Evolutionary conservation across 139 green algal species (phyloP), one percentile per base, ranked within the genome.

Genomic region (Spirogloea muscicola): DNA sequence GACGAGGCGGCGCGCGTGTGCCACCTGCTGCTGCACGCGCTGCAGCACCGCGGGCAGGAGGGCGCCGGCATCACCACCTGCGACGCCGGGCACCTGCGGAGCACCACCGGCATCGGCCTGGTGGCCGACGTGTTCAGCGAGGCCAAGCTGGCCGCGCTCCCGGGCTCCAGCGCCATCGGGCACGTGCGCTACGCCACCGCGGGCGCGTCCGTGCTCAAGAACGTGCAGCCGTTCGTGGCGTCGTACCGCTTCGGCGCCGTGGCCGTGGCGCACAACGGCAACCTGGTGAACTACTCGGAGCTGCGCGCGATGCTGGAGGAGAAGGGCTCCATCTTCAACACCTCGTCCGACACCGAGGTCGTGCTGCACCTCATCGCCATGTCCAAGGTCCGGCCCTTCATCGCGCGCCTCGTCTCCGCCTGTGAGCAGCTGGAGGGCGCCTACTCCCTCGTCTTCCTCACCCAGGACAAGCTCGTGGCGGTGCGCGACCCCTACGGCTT

Each of bases 221-320:
- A 99, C 82, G 95, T 82, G 37, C 95, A 99, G 90, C 95, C 95
- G 16, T 99, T 99, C 85, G 97, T 98, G 77, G 95, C 97, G 16
- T 96, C 96, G 88, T 95, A 88, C 34, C 93, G 94, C 0, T 87
- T 99, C 60, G 40, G 95, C 90, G 68, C 98, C 96, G 58, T 97
- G 91, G 86, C 82, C 18, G 58, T 99, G 34, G 96, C 98, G 71
- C 95, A 99, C 88, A 99, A 99, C 75, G 95, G 94, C 69, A 99
- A 99, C 91, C 86, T 99, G 27, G 98, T 94, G 40, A 99, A 99
- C 87, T 91, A 91, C 16, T 84, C 90, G 7, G 84, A 94, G 74
- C 84, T 97, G 76, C 75, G 90, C 36, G 61, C 82, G 16, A 37
- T 87, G 58, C 80, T 95, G 9, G 88, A 80, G 72, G 67, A 80